These are phyloP conservation scores for Solioccasus polychromus DNA, from an alignment of 768 basidiomycete species.

Conservation along the genomic window DNA sequence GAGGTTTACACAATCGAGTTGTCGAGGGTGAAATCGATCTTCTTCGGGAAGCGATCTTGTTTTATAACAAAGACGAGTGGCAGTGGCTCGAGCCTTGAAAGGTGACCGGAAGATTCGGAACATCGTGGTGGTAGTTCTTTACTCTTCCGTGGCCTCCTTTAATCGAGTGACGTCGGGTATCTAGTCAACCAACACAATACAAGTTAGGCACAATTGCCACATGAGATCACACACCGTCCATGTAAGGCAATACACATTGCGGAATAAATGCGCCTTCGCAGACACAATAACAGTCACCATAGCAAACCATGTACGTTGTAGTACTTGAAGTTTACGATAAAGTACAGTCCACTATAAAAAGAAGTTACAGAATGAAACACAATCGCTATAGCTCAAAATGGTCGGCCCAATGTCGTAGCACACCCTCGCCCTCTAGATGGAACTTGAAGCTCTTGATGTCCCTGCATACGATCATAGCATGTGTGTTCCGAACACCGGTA, in stretches of 20 bases:
- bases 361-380: neutral
- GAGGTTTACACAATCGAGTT: neutral
- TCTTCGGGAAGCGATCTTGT: neutral
- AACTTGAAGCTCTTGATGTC: conserved; percentile 58
- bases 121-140: conserved; percentile 1
- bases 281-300: too few species aligned
- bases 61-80: conserved; percentile 11
- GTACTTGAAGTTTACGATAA: too few species aligned
- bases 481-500: conserved; percentile 55
- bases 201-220: conserved; percentile 1
- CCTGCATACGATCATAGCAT: conserved; percentile 69
- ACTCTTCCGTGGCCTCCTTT: conserved; percentile 1
- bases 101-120: neutral
- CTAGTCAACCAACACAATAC: conserved; percentile 13
- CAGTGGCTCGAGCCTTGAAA: neutral
- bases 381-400: conserved; percentile 45
- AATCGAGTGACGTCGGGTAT: conserved; percentile 5
- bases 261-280: neutral
- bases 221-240: neutral
- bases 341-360: neutral
- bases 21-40: neutral
- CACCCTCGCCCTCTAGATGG: conserved; percentile 60
- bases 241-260: conserved; percentile 1
- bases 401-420: conserved; percentile 71
- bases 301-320: too few species aligned